Evolutionary conservation across 176 grass and related monocot genomes (phyloP).

Genomic region (Triticum dicoccoides): DNA sequence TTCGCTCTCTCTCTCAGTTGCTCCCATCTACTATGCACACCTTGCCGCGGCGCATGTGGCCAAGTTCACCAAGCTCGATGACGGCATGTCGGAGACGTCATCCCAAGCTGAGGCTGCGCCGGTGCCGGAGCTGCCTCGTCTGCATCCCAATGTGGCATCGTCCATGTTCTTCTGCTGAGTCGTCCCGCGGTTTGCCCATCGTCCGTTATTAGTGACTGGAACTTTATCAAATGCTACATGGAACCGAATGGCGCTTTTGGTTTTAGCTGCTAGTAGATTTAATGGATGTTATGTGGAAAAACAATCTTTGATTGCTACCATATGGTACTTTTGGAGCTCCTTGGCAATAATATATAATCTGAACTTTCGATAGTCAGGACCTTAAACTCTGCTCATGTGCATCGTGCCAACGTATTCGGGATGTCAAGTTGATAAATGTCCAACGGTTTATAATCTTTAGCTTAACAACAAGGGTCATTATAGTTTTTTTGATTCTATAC

Average conservation of each 20-base stretch:
- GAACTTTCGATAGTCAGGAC: background rate
- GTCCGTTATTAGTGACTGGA: background rate
- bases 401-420: background rate
- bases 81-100: conserved; percentile 29
- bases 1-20: conserved; percentile 32
- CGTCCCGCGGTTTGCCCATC: background rate
- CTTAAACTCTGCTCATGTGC: background rate
- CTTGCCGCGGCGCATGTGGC: conserved; percentile 50
- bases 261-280: background rate
- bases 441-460: background rate
- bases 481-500: background rate
- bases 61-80: conserved; percentile 51
- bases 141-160: conserved; percentile 31
- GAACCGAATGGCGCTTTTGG: background rate
- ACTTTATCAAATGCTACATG: background rate
- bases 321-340: background rate
- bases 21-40: conserved; percentile 57
- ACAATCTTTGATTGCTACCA: background rate
- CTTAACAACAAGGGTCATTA: background rate
- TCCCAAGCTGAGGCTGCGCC: background rate
- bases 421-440: background rate
- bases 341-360: background rate
- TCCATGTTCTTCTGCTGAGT: conserved; percentile 69
- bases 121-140: conserved; percentile 33
- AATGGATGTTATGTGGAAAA: background rate